Percentiles rank a stretch among this genome's conserved stretches.
These are phyloP conservation scores for Syncephalastrum racemosum DNA, from an alignment of 371 early-diverging fungal genomes.

Conservation along the genomic window DNA sequence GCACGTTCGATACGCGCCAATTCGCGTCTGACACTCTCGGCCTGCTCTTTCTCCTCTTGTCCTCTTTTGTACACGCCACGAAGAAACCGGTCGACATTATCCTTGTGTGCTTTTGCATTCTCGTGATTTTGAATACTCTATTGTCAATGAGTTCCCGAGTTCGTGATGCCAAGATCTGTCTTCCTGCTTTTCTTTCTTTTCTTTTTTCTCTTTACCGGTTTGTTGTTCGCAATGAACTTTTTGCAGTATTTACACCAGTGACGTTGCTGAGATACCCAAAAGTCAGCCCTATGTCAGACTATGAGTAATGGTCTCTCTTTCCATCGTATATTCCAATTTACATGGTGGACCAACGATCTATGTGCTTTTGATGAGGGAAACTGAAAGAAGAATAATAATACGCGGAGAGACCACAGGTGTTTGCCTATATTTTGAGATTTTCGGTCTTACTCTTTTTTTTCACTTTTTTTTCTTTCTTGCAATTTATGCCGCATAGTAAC, in stretches of 20 bases:
- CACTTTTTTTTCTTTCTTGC: too few relatives aligned
- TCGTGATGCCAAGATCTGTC: conserved; percentile 2
- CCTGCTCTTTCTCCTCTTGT: conserved; percentile 54
- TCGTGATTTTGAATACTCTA: conserved; percentile 59
- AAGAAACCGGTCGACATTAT: conserved; percentile 64
- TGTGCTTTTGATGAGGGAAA: too few relatives aligned
- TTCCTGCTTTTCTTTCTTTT: too few relatives aligned
- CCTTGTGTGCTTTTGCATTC: conserved; percentile 67
- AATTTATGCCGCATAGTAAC: too few relatives aligned
- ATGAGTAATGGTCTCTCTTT: too few relatives aligned
- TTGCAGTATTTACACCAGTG: conserved; percentile 78
- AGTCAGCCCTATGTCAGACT: conserved; percentile 59
- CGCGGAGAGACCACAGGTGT: too few relatives aligned
- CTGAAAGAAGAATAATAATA: too few relatives aligned
- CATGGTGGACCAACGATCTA: too few relatives aligned
- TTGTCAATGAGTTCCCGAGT: conserved; percentile 33
- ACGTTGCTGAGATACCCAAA: conserved; percentile 74
- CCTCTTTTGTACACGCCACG: conserved; percentile 64
- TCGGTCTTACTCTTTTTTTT: too few relatives aligned
- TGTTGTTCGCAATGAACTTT: conserved; percentile 73
- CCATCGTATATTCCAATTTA: too few relatives aligned
- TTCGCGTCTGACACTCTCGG: conserved; percentile 51
- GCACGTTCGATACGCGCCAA: conserved; percentile 57
- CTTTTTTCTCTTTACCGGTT: conserved; percentile 52
- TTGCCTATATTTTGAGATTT: too few relatives aligned